Percentiles rank a stretch among this genome's conserved stretches.
These are phyloP conservation scores for Mycena metata DNA, from an alignment of 768 basidiomycete species.

Conservation along the genomic window DNA sequence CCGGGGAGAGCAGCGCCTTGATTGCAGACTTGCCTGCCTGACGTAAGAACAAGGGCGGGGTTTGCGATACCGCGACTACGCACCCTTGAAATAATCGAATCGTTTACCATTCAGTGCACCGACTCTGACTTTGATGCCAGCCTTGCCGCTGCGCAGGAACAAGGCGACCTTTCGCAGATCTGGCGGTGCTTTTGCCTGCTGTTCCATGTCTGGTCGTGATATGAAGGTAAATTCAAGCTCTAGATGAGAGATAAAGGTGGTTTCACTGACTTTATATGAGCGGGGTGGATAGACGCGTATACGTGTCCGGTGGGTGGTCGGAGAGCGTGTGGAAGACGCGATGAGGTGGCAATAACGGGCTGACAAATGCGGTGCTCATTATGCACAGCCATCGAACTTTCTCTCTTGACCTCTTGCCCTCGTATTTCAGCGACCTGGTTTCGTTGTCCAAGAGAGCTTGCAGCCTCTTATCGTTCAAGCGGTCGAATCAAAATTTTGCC, in stretches of 20 bases:
- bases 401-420: too few relatives aligned
- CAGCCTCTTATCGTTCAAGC: too few relatives aligned
- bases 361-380: too few relatives aligned
- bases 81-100: constrained; percentile 98
- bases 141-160: constrained; percentile 87
- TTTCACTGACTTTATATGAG: constrained; percentile 9
- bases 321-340: constrained; percentile 9
- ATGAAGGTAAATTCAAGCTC: background rate
- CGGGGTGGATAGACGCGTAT: constrained; percentile 19
- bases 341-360: constrained; percentile 18
- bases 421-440: too few relatives aligned
- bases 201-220: constrained; percentile 65
- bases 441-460: too few relatives aligned
- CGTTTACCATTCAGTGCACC: constrained; percentile 96
- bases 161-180: constrained; percentile 87
- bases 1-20: constrained; percentile 92
- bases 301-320: constrained; percentile 3
- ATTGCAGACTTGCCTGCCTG: constrained; percentile 89
- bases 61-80: constrained; percentile 37
- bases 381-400: too few relatives aligned
- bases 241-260: too few relatives aligned
- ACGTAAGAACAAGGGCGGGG: background rate
- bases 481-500: too few relatives aligned
- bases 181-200: constrained; percentile 83
- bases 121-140: constrained; percentile 89